Percentiles rank a stretch among this genome's conserved stretches.
Evolutionary conservation across 192 early-diverging fungal genomes (phyloP).

Genomic region (Gaertneriomyces sp.): DNA sequence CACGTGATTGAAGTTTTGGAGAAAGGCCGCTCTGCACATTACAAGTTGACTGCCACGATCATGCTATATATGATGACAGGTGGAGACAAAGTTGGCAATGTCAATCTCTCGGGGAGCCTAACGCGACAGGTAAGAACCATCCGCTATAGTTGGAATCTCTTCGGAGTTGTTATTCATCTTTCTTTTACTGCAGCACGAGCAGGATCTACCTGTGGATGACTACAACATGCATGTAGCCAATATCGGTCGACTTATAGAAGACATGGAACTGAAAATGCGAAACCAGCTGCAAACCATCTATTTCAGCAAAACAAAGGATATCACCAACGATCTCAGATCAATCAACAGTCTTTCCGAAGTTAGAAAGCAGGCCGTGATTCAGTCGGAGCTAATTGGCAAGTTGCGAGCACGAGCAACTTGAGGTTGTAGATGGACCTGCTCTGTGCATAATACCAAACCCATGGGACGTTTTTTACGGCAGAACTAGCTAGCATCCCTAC

Average conservation of each 20-base stretch:
- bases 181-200: conserved; percentile 60
- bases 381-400: conserved; percentile 60
- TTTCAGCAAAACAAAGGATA: conserved; percentile 96
- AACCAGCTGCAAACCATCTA: conserved; percentile 91
- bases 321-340: conserved; percentile 88
- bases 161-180: not conserved
- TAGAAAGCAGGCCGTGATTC: conserved; percentile 71
- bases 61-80: conserved; percentile 87
- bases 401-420: conserved; percentile 20
- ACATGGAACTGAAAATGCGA: conserved; percentile 98
- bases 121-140: conserved; percentile 72
- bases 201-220: conserved; percentile 75
- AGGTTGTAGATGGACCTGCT: not conserved
- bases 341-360: conserved; percentile 70
- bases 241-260: conserved; percentile 95
- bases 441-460: too few relatives aligned
- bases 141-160: not conserved
- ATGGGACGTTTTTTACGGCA: too few relatives aligned
- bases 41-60: conserved; percentile 95
- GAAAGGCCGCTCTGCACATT: conserved; percentile 79
- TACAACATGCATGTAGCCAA: conserved; percentile 80
- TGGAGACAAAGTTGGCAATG: conserved; percentile 56
- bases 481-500: too few relatives aligned
- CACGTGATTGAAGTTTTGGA: conserved; percentile 92
- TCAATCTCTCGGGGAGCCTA: conserved; percentile 89